These are phyloP conservation scores for Botrytis sinoallii DNA, from an alignment of 2,329 filamentous ascomycete genomes.

Conservation along the genomic window DNA sequence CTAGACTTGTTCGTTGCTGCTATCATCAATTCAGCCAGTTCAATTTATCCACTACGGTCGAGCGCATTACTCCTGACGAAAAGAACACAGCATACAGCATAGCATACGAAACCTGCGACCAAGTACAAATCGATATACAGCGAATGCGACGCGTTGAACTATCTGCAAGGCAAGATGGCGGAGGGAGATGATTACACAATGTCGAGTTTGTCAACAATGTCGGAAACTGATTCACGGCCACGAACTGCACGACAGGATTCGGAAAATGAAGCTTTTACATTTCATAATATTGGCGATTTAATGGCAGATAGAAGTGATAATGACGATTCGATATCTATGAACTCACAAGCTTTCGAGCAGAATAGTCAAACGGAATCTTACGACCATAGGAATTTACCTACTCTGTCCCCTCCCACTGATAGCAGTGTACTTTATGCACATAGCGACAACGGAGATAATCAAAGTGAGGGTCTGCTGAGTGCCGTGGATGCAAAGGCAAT, in stretches of 20 bases:
- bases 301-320: slow-evolving; percentile 31
- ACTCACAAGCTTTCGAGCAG: slow-evolving; percentile 23
- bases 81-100: neutral
- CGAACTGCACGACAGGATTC: slow-evolving; percentile 33
- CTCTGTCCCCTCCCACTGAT: slow-evolving; percentile 31
- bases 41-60: slow-evolving; percentile 16
- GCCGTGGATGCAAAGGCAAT: slow-evolving; percentile 37
- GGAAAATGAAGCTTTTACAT: slow-evolving; percentile 32
- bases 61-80: slow-evolving; percentile 23
- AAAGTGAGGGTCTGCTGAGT: slow-evolving; percentile 30
- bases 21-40: neutral
- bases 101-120: slow-evolving; percentile 6
- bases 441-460: slow-evolving; percentile 29
- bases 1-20: slow-evolving; percentile 1
- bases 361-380: slow-evolving; percentile 28
- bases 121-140: neutral
- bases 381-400: slow-evolving; percentile 30
- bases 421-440: slow-evolving; percentile 33
- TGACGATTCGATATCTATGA: slow-evolving; percentile 30
- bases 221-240: slow-evolving; percentile 27
- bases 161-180: slow-evolving; percentile 30
- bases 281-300: slow-evolving; percentile 33
- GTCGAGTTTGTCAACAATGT: slow-evolving; percentile 17
- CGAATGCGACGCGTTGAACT: slow-evolving; percentile 33
- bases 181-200: slow-evolving; percentile 30